phyloP scores from a whole-genome alignment of 306 rosid species.

The Luffa acutangula region DNA sequence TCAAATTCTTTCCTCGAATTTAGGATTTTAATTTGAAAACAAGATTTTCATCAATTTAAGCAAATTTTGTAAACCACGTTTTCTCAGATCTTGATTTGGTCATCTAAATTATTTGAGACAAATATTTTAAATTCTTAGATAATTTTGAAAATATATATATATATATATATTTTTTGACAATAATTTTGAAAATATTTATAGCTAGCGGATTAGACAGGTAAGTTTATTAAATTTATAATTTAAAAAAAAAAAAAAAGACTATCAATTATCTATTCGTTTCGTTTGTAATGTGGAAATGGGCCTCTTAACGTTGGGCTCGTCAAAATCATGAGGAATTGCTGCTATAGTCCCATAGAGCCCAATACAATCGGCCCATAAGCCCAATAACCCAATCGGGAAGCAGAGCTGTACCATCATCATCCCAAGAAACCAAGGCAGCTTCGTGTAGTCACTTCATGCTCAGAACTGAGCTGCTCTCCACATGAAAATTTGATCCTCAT shows the following conservation, averaged over 20 bases:
- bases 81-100: too few species aligned
- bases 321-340: neutral
- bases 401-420: neutral
- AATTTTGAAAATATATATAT: neutral
- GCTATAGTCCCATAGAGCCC: neutral
- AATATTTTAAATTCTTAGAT: neutral
- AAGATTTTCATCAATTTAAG: too few species aligned
- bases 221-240: too few species aligned
- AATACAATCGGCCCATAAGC: neutral
- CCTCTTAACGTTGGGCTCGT: neutral
- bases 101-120: too few species aligned
- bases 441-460: neutral
- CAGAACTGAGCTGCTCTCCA: neutral
- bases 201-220: too few species aligned
- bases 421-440: neutral
- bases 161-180: too few species aligned
- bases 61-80: too few species aligned
- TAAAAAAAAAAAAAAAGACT: too few species aligned
- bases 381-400: neutral
- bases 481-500: conserved; percentile 18
- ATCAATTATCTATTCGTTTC: neutral
- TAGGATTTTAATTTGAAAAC: too few species aligned
- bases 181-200: neutral
- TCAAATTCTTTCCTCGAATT: neutral
- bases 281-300: neutral